Evolutionary conservation across 2,329 filamentous ascomycete species (phyloP).

Genomic region (Clonostachys rhizophaga): DNA sequence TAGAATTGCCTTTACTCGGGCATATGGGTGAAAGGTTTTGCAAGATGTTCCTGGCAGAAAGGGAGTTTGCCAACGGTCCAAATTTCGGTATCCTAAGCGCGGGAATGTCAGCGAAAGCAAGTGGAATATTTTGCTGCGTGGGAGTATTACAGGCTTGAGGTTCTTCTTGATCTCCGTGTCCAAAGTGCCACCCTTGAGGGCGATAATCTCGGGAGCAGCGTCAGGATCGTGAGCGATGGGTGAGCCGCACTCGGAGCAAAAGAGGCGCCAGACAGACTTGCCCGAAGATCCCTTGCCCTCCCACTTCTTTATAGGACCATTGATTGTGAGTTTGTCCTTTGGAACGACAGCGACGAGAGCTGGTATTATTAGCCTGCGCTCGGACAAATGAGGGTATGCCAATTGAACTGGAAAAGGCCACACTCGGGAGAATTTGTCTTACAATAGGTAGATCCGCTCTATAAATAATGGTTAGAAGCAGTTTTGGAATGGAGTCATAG

Average conservation of each 20-base stretch:
- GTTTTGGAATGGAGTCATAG: too few species aligned
- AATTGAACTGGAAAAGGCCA: too few species aligned
- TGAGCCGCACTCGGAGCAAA: conserved; percentile 65
- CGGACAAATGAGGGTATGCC: too few species aligned
- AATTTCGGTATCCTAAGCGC: conserved; percentile 57
- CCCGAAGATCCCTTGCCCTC: conserved; percentile 56
- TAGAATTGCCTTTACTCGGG: conserved; percentile 36
- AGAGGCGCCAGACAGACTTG: conserved; percentile 61
- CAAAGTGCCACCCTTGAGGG: conserved; percentile 63
- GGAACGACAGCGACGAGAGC: conserved; percentile 62
- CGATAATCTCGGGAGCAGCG: conserved; percentile 65
- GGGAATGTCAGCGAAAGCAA: too few species aligned
- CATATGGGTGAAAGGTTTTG: conserved; percentile 60
- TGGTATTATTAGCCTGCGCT: conserved; percentile 16
- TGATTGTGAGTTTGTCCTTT: conserved; percentile 60
- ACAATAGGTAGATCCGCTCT: conserved; percentile 67
- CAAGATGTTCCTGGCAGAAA: conserved; percentile 63
- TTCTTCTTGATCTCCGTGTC: conserved; percentile 61
- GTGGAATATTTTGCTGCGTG: neutral
- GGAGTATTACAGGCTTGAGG: conserved; percentile 53
- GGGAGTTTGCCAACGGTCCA: conserved; percentile 66
- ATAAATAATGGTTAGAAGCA: too few species aligned
- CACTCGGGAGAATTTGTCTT: conserved; percentile 14
- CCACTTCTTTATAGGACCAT: conserved; percentile 61
- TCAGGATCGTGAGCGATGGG: conserved; percentile 69